Percentiles rank a stretch among this genome's conserved stretches.
These are phyloP conservation scores for Rhamnella rubrinervis DNA, from an alignment of 331 rosid genomes.

Conservation along the genomic window DNA sequence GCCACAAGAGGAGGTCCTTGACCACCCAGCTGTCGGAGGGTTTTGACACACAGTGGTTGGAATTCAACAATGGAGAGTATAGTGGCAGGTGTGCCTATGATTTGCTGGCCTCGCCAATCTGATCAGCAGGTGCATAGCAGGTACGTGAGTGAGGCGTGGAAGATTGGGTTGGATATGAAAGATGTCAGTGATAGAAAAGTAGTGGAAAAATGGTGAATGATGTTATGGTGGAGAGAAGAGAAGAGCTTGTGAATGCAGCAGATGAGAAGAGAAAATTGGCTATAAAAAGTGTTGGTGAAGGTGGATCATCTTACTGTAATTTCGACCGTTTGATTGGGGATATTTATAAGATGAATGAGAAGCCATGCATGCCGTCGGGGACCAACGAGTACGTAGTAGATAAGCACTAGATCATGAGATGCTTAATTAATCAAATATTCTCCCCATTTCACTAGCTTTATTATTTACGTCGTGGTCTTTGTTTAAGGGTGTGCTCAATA, in stretches of 20 bases:
- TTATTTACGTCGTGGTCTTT: too few relatives aligned
- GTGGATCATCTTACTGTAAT: slow-evolving; percentile 25
- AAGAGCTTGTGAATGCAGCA: slow-evolving; percentile 13
- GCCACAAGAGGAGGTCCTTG: slow-evolving; percentile 28
- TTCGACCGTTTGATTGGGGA: slow-evolving; percentile 15
- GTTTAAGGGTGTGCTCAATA: too few relatives aligned
- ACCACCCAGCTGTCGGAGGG: slow-evolving; percentile 25
- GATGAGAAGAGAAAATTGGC: slow-evolving; percentile 17
- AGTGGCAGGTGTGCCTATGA: slow-evolving; percentile 20
- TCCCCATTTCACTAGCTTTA: too few relatives aligned
- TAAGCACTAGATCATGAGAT: too few relatives aligned
- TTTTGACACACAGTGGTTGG: slow-evolving; percentile 37
- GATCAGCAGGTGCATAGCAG: slow-evolving; percentile 32
- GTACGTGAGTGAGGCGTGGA: slow-evolving; percentile 31
- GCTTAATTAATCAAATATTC: too few relatives aligned
- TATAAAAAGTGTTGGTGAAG: slow-evolving; percentile 10
- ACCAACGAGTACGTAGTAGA: too few relatives aligned
- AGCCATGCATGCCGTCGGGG: too few relatives aligned
- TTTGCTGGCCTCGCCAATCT: slow-evolving; percentile 17
- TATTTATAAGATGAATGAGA: background rate
- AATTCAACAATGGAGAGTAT: slow-evolving; percentile 36
- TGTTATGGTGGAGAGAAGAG: slow-evolving; percentile 23
- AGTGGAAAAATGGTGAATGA: slow-evolving; percentile 22
- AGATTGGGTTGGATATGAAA: slow-evolving; percentile 25
- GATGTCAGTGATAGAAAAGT: slow-evolving; percentile 9